Evolutionary conservation across 306 rosid species (phyloP).

Genomic region (Dalbergia oliveri): DNA sequence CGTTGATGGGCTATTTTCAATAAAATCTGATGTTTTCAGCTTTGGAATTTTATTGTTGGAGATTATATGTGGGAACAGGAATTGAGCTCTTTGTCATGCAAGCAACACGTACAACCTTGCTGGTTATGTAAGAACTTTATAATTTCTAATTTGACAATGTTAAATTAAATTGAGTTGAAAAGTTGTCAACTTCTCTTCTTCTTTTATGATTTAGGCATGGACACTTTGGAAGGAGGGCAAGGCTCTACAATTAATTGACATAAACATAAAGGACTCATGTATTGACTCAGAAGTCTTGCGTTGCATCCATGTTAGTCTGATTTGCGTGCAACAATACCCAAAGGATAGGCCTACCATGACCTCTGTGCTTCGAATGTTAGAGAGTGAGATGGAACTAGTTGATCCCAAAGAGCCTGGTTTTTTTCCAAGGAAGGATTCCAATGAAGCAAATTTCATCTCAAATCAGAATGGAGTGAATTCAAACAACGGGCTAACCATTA

Average conservation of each 20-base stretch:
- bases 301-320: slow-evolving; percentile 61
- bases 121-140: no score
- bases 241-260: slow-evolving; percentile 48
- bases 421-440: not conserved
- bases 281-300: slow-evolving; percentile 46
- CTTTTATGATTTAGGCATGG: slow-evolving; percentile 56
- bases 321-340: slow-evolving; percentile 48
- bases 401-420: slow-evolving; percentile 60
- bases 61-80: no score
- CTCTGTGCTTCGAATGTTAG: slow-evolving; percentile 47
- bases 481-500: slow-evolving; percentile 7
- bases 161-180: no score
- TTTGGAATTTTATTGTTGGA: no score
- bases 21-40: no score
- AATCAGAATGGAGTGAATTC: slow-evolving; percentile 9
- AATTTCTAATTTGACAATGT: no score
- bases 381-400: slow-evolving; percentile 42
- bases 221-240: slow-evolving; percentile 54
- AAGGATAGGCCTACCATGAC: slow-evolving; percentile 44
- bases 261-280: slow-evolving; percentile 41
- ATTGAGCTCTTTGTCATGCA: no score
- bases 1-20: no score
- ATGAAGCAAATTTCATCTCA: not conserved
- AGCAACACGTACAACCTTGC: no score
- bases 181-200: not conserved